Base-by-base conservation (phyloP, 495 filamentous ascomycete genomes). In the Beverwykella pulmonaria region DNA sequence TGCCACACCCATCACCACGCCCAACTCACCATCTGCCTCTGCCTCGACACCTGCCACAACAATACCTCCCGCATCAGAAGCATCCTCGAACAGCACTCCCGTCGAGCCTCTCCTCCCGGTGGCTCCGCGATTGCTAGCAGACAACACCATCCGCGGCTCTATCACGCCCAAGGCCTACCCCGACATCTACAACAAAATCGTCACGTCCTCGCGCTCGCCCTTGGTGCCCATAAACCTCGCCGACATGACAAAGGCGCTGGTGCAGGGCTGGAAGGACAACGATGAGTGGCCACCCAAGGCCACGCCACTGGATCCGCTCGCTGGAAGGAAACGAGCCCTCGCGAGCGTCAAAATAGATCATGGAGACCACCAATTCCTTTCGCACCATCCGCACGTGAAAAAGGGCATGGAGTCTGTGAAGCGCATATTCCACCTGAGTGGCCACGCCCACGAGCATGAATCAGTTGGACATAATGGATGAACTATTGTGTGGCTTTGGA, bases 201-300 rank as follows among this genome's bases (percentile, higher is more conserved):
- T 97, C 39, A 70, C 91, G 4, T 86, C 94, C 69, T 82, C 82
- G 19, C 82, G 91, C 63, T 88, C 90, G 0, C 93, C 94, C 0
- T 86, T 86, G 1, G 86, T 95, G 10, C 94, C 94, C 17, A 88
- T 98, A 63, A 96, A 96, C 70, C 84, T 98, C 6, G 75, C 81
- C 34, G 90, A 95, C 71, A 83, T 97, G 73, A 86, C 88, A 23
- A 82, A 86, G n/a, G 84, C 90, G 29, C 88, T 93, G 70, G 92
- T 98, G 1, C 83, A 88, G 44, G 94, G 94, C 32, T 98, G 94
- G 94, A 93, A 95, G 75, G 83, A 89, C 47, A 92, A 95, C 72
- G 94, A 92, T 20, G 89, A 96, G 73, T 98, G 94, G 94, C 94
- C 94, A 1, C 91, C 93, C 20, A 89, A 88, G 58, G 57, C 49